phyloP scores from a whole-genome alignment of 2,329 filamentous ascomycete species.

The Zopfia rhizophila region DNA sequence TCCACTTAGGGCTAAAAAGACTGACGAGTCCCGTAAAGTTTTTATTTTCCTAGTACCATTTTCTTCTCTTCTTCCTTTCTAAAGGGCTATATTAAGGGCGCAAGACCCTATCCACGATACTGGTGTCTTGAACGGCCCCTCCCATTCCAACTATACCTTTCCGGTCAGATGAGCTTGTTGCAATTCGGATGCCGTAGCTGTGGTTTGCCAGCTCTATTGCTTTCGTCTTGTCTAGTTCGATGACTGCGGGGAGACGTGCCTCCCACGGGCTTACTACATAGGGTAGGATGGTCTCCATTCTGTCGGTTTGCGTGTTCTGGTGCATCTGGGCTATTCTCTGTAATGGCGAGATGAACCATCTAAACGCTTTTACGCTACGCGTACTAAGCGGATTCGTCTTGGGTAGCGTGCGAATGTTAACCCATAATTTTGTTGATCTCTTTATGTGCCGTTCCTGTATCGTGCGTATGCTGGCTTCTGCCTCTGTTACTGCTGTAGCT shows the following conservation, averaged over 20 bases:
- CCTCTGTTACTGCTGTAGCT: constrained; percentile 18
- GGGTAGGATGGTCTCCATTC: constrained; percentile 19
- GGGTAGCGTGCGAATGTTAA: constrained; percentile 20
- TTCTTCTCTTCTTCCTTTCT: no score
- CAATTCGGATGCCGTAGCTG: constrained; percentile 20
- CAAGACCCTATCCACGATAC: no score
- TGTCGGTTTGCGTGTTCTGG: constrained; percentile 18
- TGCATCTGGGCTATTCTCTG: constrained; percentile 11
- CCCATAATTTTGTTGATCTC: constrained; percentile 20
- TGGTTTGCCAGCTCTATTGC: constrained; percentile 12
- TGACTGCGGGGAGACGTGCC: constrained; percentile 18
- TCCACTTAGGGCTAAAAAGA: no score
- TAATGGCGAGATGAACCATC: constrained; percentile 14
- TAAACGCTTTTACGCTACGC: constrained; percentile 16
- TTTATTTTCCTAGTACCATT: no score
- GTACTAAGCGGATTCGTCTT: constrained; percentile 18
- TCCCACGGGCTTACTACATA: constrained; percentile 18
- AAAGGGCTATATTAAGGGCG: no score
- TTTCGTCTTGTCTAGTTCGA: no score
- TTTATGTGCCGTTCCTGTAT: constrained; percentile 20
- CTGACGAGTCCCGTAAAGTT: no score
- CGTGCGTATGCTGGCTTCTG: constrained; percentile 21
- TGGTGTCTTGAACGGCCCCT: no score
- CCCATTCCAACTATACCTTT: constrained; percentile 20
- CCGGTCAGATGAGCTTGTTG: constrained; percentile 16